Percentiles rank a stretch among this genome's conserved stretches.
Evolutionary conservation across 225 moss, liverwort and hornwort species (phyloP).

Genomic region (Pseudisothecium myosuroides): DNA sequence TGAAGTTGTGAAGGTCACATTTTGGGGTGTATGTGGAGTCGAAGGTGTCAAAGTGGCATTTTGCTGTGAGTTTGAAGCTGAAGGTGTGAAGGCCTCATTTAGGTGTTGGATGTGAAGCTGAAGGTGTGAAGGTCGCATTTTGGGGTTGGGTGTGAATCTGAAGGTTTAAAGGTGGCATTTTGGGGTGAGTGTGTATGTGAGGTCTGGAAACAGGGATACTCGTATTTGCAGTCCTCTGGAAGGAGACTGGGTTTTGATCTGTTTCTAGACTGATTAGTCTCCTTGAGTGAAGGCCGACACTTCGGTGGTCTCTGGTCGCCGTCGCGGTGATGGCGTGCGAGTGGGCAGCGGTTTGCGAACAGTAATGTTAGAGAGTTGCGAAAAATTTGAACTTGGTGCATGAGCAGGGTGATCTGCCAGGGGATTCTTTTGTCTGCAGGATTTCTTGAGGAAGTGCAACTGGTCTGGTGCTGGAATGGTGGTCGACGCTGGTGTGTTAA

Average conservation of each 20-base stretch:
- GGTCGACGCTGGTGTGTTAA: neutral
- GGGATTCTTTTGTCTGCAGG: neutral
- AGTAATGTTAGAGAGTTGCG: neutral
- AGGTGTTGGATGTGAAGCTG: neutral
- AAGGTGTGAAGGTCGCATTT: neutral
- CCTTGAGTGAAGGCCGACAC: neutral
- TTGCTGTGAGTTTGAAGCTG: neutral
- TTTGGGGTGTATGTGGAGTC: neutral
- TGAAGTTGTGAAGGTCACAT: neutral
- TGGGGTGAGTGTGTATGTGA: neutral
- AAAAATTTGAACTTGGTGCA: neutral
- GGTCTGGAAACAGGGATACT: neutral
- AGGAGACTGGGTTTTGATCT: neutral
- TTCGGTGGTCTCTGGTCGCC: neutral
- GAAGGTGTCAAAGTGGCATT: neutral
- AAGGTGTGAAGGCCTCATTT: neutral
- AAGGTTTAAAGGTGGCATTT: neutral
- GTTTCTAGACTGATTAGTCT: neutral
- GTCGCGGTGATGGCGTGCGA: neutral
- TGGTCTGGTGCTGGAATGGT: slow-evolving; percentile 14
- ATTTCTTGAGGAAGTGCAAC: neutral
- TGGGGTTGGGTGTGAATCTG: neutral
- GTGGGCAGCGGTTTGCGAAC: neutral
- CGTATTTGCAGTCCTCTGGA: neutral
- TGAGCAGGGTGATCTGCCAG: neutral